These are phyloP conservation scores for Crithidia bombi DNA, from an alignment of 208 protist species.

Conservation along the genomic window DNA sequence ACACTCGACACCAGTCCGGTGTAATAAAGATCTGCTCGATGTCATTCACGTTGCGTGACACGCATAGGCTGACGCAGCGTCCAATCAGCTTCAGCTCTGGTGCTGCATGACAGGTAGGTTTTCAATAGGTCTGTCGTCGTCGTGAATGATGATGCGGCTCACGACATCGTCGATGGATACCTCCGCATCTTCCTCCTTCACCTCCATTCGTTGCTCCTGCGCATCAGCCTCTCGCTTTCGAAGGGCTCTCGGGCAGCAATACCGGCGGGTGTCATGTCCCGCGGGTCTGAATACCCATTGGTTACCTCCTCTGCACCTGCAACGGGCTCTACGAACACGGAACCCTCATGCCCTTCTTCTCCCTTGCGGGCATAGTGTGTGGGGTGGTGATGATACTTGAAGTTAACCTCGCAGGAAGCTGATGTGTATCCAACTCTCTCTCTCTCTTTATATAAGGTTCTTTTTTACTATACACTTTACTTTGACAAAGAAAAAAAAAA, in stretches of 20 bases:
- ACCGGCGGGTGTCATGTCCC: neutral
- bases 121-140: constrained; percentile 46
- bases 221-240: neutral
- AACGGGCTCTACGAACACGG: neutral
- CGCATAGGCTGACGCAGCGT: constrained; percentile 57
- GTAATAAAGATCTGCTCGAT: constrained; percentile 50
- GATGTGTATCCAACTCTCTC: no score
- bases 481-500: no score
- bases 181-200: neutral
- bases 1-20: constrained; percentile 65
- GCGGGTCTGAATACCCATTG: neutral
- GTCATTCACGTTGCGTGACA: constrained; percentile 37
- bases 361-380: neutral
- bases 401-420: neutral
- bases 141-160: constrained; percentile 41
- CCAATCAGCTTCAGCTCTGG: constrained; percentile 78
- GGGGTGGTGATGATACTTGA: neutral
- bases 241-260: neutral
- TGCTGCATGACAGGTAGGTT: constrained; percentile 52
- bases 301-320: neutral
- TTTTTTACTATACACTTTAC: no score
- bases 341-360: neutral
- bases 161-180: constrained; percentile 31
- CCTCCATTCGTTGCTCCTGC: neutral
- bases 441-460: no score